Conservation (phyloP, 768 basidiomycete species). For the Trametes villosa region DNA sequence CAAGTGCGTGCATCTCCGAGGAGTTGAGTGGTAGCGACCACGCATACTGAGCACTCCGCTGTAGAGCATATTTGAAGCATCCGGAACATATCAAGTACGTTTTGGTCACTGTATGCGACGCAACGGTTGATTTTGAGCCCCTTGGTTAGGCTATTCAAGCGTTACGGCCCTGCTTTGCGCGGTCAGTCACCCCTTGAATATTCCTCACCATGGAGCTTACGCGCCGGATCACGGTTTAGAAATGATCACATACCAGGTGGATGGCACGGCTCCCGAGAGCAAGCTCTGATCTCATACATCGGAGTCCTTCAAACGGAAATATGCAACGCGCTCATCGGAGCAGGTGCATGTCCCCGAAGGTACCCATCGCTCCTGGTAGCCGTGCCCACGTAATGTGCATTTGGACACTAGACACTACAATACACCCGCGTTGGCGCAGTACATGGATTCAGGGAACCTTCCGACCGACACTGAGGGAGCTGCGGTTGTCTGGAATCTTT, state of each 20-base stretch:
- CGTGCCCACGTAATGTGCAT: too few species aligned
- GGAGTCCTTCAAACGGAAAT: background rate
- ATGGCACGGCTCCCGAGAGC: constrained; percentile 6
- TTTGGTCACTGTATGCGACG: background rate
- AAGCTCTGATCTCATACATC: background rate
- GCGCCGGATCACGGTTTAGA: background rate
- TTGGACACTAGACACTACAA: too few species aligned
- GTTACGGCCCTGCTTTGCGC: constrained; percentile 4
- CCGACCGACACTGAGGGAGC: too few species aligned
- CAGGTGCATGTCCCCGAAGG: too few species aligned
- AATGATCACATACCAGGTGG: constrained; percentile 17
- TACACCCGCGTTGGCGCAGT: too few species aligned
- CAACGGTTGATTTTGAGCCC: background rate
- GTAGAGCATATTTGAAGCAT: constrained; percentile 12
- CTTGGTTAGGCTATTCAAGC: background rate
- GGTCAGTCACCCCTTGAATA: background rate
- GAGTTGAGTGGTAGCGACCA: background rate
- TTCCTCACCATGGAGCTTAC: too few species aligned
- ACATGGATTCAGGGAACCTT: too few species aligned
- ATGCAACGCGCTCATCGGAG: too few species aligned
- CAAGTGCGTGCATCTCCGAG: background rate
- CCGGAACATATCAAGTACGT: constrained; percentile 15
- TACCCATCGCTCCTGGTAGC: too few species aligned
- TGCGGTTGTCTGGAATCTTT: too few species aligned
- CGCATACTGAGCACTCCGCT: background rate